A percentile compares a stretch with the other conserved stretches of the same genome.
Evolutionary conservation across 2,329 filamentous ascomycete species (phyloP).

Genomic region (Paradendryphiella salina): DNA sequence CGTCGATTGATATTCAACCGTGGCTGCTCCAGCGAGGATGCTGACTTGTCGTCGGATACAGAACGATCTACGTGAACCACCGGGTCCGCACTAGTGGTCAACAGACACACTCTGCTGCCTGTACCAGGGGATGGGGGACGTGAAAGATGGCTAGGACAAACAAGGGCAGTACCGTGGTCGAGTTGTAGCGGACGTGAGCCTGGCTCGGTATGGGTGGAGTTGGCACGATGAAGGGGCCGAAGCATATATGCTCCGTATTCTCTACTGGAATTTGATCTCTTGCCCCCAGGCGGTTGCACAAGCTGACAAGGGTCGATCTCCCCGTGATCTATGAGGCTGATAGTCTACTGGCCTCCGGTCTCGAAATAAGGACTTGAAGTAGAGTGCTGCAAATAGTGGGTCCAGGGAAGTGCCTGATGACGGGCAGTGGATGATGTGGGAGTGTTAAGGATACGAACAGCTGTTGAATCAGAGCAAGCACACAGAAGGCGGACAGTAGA

Average conservation of each 20-base stretch:
- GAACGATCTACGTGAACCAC: slow-evolving; percentile 37
- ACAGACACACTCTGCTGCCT: slow-evolving; percentile 22
- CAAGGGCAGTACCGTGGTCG: slow-evolving; percentile 4
- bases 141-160: slow-evolving; percentile 8
- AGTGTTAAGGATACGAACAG: slow-evolving; percentile 28
- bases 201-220: slow-evolving; percentile 13
- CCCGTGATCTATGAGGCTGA: slow-evolving; percentile 42
- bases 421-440: slow-evolving; percentile 25
- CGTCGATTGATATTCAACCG: slow-evolving; percentile 34
- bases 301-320: slow-evolving; percentile 31
- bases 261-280: slow-evolving; percentile 33
- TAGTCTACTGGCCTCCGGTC: slow-evolving; percentile 28
- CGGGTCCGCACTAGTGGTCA: slow-evolving; percentile 32
- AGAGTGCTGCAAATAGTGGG: slow-evolving; percentile 13
- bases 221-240: slow-evolving; percentile 29
- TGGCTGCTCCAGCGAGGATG: slow-evolving; percentile 41
- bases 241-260: slow-evolving; percentile 45
- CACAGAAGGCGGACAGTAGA: slow-evolving; percentile 26
- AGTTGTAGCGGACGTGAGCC: slow-evolving; percentile 8
- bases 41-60: slow-evolving; percentile 35
- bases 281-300: slow-evolving; percentile 39
- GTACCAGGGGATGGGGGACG: slow-evolving; percentile 10
- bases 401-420: slow-evolving; percentile 16
- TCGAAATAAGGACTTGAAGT: slow-evolving; percentile 25
- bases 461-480: slow-evolving; percentile 25